Percentiles rank a stretch among this genome's conserved stretches.
phyloP scores from a whole-genome alignment of 2,329 filamentous ascomycete genomes.

The Purpureocillium takamizusanense region DNA sequence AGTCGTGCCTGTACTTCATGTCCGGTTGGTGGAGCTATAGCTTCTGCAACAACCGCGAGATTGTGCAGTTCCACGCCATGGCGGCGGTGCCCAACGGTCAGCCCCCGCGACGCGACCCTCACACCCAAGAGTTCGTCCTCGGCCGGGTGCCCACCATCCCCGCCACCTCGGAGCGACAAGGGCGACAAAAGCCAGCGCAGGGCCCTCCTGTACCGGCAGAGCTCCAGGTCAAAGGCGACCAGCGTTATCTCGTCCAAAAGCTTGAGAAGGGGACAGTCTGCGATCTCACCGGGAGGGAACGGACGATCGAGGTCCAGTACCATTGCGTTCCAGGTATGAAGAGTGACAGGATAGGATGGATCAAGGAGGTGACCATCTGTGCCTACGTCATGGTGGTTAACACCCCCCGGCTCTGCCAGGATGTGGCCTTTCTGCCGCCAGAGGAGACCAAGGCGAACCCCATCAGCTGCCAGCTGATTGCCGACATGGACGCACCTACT shows the following conservation, averaged over 20 bases:
- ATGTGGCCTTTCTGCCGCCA: conserved; percentile 77
- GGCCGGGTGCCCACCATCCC: conserved; percentile 41
- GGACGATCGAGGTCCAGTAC: conserved; percentile 76
- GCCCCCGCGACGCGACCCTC: conserved; percentile 68
- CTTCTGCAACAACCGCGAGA: conserved; percentile 82
- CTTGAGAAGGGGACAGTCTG: conserved; percentile 73
- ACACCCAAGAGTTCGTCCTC: conserved; percentile 67
- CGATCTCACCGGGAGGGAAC: conserved; percentile 72
- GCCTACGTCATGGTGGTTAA: conserved; percentile 90
- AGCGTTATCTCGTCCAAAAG: conserved; percentile 76
- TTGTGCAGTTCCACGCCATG: conserved; percentile 85
- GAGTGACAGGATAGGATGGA: conserved; percentile 74
- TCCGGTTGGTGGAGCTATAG: conserved; percentile 95
- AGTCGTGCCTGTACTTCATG: conserved; percentile 73
- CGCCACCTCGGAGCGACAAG: conserved; percentile 13
- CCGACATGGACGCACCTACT: conserved; percentile 37
- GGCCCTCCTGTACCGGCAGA: conserved; percentile 40
- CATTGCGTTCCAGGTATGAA: conserved; percentile 68
- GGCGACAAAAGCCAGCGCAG: conserved; percentile 11
- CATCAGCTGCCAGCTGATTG: conserved; percentile 67
- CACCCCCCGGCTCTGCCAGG: conserved; percentile 78
- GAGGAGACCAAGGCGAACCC: conserved; percentile 66
- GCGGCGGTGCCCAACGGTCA: conserved; percentile 57
- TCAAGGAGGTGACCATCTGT: conserved; percentile 88
- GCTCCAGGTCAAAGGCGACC: conserved; percentile 73